Percentiles rank a stretch among this genome's conserved stretches.
Conservation (phyloP, 306 rosid species). For the Benincasa hispida region DNA sequence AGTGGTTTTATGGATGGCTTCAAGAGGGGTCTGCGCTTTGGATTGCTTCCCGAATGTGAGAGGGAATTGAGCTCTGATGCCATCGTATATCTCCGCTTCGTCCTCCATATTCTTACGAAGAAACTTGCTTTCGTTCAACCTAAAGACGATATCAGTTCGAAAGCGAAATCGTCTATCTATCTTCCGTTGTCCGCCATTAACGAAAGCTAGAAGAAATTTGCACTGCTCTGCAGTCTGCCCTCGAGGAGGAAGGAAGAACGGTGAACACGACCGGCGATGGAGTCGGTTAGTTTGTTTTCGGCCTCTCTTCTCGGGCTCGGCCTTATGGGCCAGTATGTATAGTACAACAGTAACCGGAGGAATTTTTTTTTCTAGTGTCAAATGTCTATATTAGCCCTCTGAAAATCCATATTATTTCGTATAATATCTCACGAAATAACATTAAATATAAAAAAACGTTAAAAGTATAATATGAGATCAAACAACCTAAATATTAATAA, state of each 20-base stretch:
- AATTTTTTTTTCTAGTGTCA: too few species aligned
- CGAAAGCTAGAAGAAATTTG: neutral
- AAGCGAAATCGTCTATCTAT: neutral
- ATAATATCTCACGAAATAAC: too few species aligned
- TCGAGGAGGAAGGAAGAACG: neutral
- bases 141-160: neutral
- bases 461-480: too few species aligned
- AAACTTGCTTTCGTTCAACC: neutral
- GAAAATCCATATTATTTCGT: too few species aligned
- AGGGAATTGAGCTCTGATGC: constrained; percentile 69
- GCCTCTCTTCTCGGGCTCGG: neutral
- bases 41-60: constrained; percentile 77
- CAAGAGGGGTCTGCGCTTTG: constrained; percentile 68
- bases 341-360: neutral
- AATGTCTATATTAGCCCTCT: too few species aligned
- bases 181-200: neutral
- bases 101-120: constrained; percentile 30
- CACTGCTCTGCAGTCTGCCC: neutral
- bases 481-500: too few species aligned
- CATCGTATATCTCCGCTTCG: constrained; percentile 66
- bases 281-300: neutral
- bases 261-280: neutral
- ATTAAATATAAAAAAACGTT: too few species aligned
- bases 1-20: constrained; percentile 71
- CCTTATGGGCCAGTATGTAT: neutral